These are phyloP conservation scores for Recurvomyces mirabilis DNA, from an alignment of 495 filamentous ascomycete species.

Conservation along the genomic window DNA sequence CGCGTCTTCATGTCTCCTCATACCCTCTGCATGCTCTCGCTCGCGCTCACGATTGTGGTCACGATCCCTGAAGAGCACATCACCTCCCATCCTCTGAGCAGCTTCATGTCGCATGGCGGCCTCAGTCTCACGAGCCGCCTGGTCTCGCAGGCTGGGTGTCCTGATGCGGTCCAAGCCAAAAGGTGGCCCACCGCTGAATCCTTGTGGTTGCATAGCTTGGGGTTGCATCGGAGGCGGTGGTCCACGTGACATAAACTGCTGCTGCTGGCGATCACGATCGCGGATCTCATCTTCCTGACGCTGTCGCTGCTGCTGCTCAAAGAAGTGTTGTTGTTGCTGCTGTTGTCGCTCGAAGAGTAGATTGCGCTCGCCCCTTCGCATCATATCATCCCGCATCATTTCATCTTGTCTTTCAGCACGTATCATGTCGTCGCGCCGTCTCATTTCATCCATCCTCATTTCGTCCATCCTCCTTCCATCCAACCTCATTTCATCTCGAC, in stretches of 20 bases:
- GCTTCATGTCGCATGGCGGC: conserved; percentile 7
- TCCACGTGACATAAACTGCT: neutral
- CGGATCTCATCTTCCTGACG: conserved; percentile 12
- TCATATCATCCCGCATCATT: too few relatives aligned
- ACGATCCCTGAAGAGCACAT: neutral
- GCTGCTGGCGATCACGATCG: conserved; percentile 12
- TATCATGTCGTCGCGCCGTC: too few relatives aligned
- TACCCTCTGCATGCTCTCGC: neutral
- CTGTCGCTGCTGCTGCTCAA: conserved; percentile 14
- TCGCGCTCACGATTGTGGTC: neutral
- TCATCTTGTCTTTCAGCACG: neutral
- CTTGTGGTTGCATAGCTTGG: conserved; percentile 1
- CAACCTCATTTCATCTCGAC: neutral
- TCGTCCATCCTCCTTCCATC: too few relatives aligned
- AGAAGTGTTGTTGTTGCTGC: neutral
- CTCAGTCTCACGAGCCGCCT: conserved; percentile 12
- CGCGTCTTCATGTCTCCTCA: neutral
- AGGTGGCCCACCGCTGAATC: neutral
- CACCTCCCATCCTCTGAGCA: neutral
- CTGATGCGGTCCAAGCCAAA: neutral
- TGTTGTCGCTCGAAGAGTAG: too few relatives aligned
- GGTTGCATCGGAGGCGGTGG: neutral
- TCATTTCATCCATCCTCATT: too few relatives aligned
- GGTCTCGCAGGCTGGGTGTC: conserved; percentile 2
- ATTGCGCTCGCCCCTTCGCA: too few relatives aligned